phyloP scores from a whole-genome alignment of 2,329 filamentous ascomycete species.

The Fusarium xyrophilum region DNA sequence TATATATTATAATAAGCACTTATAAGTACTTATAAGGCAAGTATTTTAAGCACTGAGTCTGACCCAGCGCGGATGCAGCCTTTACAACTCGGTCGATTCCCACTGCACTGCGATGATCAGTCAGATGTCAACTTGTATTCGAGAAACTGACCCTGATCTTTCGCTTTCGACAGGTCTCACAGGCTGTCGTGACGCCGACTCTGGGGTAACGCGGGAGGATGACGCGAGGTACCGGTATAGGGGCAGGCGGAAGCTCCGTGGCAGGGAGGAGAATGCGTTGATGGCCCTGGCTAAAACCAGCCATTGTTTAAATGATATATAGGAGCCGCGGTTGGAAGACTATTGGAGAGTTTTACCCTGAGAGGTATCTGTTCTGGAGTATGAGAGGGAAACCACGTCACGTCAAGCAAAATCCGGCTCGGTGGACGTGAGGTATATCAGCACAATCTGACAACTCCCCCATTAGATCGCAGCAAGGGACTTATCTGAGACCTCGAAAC shows the following conservation, averaged over 20 bases:
- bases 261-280: conserved; percentile 9
- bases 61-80: not conserved
- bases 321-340: accelerated
- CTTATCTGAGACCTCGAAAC: accelerated
- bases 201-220: not conserved
- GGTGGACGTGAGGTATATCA: not conserved
- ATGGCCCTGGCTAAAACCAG: not conserved
- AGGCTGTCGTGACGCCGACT: not conserved
- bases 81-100: not conserved
- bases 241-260: not conserved
- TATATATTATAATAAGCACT: too few relatives aligned
- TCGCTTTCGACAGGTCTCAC: conserved; percentile 7
- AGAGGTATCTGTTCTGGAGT: not conserved
- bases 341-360: accelerated
- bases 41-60: too few relatives aligned
- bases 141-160: not conserved
- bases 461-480: accelerated
- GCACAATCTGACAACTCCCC: not conserved
- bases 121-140: not conserved
- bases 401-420: accelerated
- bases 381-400: not conserved
- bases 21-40: too few relatives aligned
- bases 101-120: not conserved
- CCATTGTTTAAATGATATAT: not conserved
- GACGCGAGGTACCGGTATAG: not conserved